Conservation (phyloP, 306 rosid genomes). For the Quercus alba region DNA sequence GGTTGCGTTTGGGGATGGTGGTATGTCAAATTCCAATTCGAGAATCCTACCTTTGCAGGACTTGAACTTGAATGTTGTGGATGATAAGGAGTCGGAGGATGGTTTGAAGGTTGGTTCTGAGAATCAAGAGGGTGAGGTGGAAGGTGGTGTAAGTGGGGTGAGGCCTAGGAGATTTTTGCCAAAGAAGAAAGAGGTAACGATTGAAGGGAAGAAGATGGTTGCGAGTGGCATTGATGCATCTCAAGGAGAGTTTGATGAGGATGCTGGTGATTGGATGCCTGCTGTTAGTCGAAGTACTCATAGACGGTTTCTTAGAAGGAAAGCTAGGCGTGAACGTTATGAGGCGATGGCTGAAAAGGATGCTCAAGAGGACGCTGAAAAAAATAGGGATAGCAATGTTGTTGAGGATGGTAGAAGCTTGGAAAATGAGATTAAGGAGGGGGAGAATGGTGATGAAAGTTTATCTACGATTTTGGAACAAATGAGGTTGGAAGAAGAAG, state of each 20-base stretch:
- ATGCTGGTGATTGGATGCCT: conserved; percentile 79
- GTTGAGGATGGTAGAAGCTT: conserved; percentile 30
- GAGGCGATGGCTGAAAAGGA: conserved; percentile 48
- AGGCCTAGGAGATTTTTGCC: conserved; percentile 42
- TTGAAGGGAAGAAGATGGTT: conserved; percentile 78
- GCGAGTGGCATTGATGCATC: conserved; percentile 83
- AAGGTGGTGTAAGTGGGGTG: conserved; percentile 20
- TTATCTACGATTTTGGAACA: conserved; percentile 45
- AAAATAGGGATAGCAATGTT: conserved; percentile 16
- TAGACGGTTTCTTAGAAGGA: conserved; percentile 76
- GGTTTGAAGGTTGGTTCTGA: conserved; percentile 33
- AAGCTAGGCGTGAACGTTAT: conserved; percentile 61
- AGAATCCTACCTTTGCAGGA: conserved; percentile 84
- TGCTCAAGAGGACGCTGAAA: conserved; percentile 40
- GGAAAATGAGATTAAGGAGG: conserved; percentile 27
- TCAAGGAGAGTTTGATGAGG: conserved; percentile 56
- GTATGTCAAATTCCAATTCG: conserved; percentile 29
- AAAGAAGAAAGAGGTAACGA: conserved; percentile 58
- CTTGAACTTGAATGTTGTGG: conserved; percentile 54
- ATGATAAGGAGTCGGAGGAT: conserved; percentile 41
- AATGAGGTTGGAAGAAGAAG: conserved; percentile 50
- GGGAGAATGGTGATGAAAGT: conserved; percentile 36
- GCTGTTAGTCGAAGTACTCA: conserved; percentile 90
- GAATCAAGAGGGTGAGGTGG: conserved; percentile 29
- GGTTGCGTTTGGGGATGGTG: conserved; percentile 25